Evolutionary conservation across 2,329 filamentous ascomycete genomes (phyloP).

Genomic region (Arthroderma sp.): DNA sequence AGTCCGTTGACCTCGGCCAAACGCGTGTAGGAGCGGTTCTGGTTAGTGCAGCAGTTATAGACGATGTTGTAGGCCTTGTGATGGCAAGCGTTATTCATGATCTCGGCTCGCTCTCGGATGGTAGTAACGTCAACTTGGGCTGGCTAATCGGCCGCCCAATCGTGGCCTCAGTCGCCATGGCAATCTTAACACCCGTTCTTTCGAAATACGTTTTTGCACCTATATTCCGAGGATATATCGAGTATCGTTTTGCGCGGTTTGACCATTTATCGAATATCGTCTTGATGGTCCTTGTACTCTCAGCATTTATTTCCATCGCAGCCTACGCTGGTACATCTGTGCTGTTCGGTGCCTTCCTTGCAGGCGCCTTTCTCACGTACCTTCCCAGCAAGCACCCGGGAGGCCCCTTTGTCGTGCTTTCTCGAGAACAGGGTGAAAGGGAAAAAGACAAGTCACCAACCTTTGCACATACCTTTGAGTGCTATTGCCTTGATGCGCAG

Average conservation of each 20-base stretch:
- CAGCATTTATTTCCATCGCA: conserved; percentile 36
- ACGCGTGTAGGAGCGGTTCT: conserved; percentile 50
- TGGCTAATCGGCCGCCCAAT: conserved; percentile 40
- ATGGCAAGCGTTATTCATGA: conserved; percentile 65
- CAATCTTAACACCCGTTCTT: neutral
- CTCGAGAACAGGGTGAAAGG: conserved; percentile 22
- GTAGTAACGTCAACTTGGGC: conserved; percentile 28
- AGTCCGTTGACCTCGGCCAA: conserved; percentile 43
- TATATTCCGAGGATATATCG: neutral
- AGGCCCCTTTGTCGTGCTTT: conserved; percentile 24
- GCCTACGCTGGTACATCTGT: conserved; percentile 44
- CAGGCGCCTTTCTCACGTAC: conserved; percentile 39
- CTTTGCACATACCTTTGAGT: conserved; percentile 28
- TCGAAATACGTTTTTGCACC: neutral
- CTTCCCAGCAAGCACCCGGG: conserved; percentile 25
- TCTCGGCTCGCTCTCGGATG: conserved; percentile 26
- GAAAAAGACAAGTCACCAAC: conserved; percentile 23
- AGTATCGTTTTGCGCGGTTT: neutral
- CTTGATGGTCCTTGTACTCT: conserved; percentile 20
- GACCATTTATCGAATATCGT: neutral
- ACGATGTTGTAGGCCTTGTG: conserved; percentile 64
- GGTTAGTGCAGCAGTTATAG: conserved; percentile 63
- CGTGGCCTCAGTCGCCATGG: conserved; percentile 11
- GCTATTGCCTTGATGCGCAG: conserved; percentile 24
- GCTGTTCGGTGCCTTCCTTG: conserved; percentile 45